Conservation (phyloP, 306 rosid genomes). For the Bauhinia variegata region DNA sequence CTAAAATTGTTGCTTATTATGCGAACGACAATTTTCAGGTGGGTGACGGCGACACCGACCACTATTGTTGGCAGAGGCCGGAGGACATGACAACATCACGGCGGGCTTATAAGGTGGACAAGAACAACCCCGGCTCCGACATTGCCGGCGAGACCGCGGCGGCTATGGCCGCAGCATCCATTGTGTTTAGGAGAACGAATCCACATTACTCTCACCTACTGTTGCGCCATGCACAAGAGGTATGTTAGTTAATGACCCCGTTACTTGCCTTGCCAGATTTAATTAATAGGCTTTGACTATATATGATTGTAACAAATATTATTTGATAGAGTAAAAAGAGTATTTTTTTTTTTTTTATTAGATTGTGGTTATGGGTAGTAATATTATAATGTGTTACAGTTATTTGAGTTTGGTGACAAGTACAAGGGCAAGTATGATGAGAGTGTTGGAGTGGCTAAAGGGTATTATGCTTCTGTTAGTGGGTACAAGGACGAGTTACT, state of each 20-base stretch:
- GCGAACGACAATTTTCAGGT: conserved; percentile 49
- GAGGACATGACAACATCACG: conserved; percentile 90
- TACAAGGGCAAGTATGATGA: conserved; percentile 75
- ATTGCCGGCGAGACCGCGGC: conserved; percentile 77
- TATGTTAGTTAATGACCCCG: conserved; percentile 40
- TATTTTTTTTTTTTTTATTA: no score
- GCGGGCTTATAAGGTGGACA: conserved; percentile 65
- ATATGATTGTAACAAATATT: no score
- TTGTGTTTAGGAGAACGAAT: conserved; percentile 68
- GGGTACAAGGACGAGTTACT: conserved; percentile 89
- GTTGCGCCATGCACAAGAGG: conserved; percentile 79
- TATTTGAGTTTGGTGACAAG: conserved; percentile 84
- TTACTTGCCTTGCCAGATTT: no score
- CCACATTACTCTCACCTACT: conserved; percentile 80
- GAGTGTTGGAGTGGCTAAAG: conserved; percentile 64
- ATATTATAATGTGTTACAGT: no score
- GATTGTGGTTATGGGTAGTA: no score
- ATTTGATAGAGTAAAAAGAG: no score
- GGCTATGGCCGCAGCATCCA: conserved; percentile 75
- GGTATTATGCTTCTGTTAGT: conserved; percentile 72
- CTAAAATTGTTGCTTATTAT: background rate
- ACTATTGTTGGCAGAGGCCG: conserved; percentile 94
- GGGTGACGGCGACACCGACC: conserved; percentile 83
- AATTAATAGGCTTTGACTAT: no score
- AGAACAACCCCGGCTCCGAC: conserved; percentile 72